phyloP scores from a whole-genome alignment of 257 asterid species.

The Solanum dulcamara region DNA sequence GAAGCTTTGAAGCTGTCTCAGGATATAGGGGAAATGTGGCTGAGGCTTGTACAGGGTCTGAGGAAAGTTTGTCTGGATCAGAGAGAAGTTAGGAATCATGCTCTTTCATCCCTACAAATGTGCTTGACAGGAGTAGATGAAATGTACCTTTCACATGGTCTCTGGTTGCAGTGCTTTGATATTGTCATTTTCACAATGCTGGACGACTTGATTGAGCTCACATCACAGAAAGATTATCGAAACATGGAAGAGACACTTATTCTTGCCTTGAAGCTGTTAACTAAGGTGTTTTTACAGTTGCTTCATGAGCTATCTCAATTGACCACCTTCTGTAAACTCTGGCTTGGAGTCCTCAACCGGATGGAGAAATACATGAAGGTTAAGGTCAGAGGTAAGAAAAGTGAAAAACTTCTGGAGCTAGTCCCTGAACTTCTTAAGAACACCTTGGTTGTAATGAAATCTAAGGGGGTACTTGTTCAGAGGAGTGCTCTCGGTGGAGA shows the following conservation, averaged over 20 bases:
- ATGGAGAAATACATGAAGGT: slow-evolving; percentile 76
- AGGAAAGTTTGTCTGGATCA: slow-evolving; percentile 89
- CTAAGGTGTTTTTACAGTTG: slow-evolving; percentile 47
- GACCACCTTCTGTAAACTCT: slow-evolving; percentile 73
- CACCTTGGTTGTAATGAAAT: slow-evolving; percentile 69
- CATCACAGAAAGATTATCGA: slow-evolving; percentile 80
- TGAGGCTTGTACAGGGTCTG: slow-evolving; percentile 81
- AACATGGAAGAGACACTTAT: slow-evolving; percentile 84
- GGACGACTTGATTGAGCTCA: slow-evolving; percentile 76
- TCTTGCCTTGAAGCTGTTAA: slow-evolving; percentile 66
- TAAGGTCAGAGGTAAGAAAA: slow-evolving; percentile 58
- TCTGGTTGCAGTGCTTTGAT: slow-evolving; percentile 84
- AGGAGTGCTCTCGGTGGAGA: slow-evolving; percentile 82
- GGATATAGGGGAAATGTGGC: slow-evolving; percentile 96
- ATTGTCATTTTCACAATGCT: slow-evolving; percentile 81
- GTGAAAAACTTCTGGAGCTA: slow-evolving; percentile 75
- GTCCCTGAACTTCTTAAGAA: slow-evolving; percentile 85
- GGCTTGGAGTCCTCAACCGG: slow-evolving; percentile 79
- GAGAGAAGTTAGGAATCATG: slow-evolving; percentile 89
- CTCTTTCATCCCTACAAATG: slow-evolving; percentile 56
- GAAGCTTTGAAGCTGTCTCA: slow-evolving; percentile 58
- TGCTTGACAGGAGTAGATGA: slow-evolving; percentile 73
- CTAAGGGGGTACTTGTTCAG: slow-evolving; percentile 66
- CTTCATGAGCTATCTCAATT: slow-evolving; percentile 45
- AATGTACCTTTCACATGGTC: slow-evolving; percentile 39